Conservation (phyloP, 495 filamentous ascomycete species). For the Podospora didyma region DNA sequence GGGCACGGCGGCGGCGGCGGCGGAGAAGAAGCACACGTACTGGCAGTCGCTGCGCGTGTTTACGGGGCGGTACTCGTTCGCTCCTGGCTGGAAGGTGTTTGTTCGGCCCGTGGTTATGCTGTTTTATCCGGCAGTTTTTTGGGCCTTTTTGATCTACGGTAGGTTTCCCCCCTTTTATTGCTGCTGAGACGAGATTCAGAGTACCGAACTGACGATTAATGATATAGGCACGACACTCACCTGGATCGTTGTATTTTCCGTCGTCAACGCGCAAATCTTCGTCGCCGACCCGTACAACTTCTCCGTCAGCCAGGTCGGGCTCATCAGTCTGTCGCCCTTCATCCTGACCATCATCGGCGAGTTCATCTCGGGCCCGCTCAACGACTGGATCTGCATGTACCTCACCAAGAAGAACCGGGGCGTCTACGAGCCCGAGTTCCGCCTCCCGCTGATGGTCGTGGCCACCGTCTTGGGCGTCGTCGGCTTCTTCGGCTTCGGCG, state of each 20-base stretch:
- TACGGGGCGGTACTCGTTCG: constrained; percentile 37
- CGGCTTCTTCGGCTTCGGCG: constrained; percentile 60
- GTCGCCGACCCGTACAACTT: constrained; percentile 50
- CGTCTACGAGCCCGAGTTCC: constrained; percentile 54
- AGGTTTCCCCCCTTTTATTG: background rate
- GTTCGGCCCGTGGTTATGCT: constrained; percentile 46
- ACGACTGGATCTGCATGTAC: constrained; percentile 46
- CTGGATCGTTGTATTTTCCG: constrained; percentile 52
- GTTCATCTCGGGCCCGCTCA: constrained; percentile 45
- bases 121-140: constrained; percentile 52
- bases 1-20: background rate
- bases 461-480: constrained; percentile 39
- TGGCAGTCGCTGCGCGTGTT: constrained; percentile 30
- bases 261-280: constrained; percentile 51
- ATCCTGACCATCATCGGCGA: constrained; percentile 48
- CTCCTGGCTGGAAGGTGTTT: constrained; percentile 49
- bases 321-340: constrained; percentile 48
- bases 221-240: constrained; percentile 37
- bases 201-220: background rate
- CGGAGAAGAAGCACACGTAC: constrained; percentile 31
- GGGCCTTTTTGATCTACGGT: constrained; percentile 51
- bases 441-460: constrained; percentile 46
- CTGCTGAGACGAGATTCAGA: background rate
- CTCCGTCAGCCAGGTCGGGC: constrained; percentile 42
- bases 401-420: constrained; percentile 45